Evolutionary conservation across 805 yeast species (phyloP).

Genomic region (Jamesozyma gamospora): DNA sequence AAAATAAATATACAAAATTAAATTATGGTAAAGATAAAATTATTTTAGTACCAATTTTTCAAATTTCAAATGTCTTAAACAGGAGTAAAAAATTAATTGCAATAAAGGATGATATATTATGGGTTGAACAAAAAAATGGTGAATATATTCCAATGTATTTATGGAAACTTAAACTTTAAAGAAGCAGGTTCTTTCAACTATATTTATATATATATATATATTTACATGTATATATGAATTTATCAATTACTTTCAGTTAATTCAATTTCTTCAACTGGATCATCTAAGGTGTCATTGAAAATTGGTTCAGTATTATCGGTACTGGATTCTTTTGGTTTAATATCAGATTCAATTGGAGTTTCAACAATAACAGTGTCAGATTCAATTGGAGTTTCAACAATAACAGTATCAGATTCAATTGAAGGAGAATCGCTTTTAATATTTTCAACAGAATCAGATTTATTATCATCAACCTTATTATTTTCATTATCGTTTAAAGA

Average conservation of each 20-base stretch:
- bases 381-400: not conserved
- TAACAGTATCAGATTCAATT: not conserved
- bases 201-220: not conserved
- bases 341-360: not conserved
- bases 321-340: not conserved
- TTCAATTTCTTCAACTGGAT: constrained; percentile 7
- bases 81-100: constrained; percentile 23
- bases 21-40: constrained; percentile 22
- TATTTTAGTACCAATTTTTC: constrained; percentile 18
- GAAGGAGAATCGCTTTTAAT: too few species aligned
- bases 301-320: not conserved
- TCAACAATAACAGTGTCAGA: not conserved
- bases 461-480: not conserved
- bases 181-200: not conserved
- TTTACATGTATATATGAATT: not conserved
- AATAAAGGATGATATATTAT: constrained; percentile 58
- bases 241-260: constrained; percentile 7
- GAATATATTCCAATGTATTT: constrained; percentile 17
- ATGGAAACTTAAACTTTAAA: constrained; percentile 8
- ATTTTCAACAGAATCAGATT: not conserved
- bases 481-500: not conserved
- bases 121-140: constrained; percentile 28
- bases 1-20: constrained; percentile 11
- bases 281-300: not conserved
- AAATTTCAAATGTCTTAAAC: constrained; percentile 5